Percentiles rank a stretch among this genome's conserved stretches.
Conservation (phyloP, 23 red algal species). For the Pyropia yezoensis region DNA sequence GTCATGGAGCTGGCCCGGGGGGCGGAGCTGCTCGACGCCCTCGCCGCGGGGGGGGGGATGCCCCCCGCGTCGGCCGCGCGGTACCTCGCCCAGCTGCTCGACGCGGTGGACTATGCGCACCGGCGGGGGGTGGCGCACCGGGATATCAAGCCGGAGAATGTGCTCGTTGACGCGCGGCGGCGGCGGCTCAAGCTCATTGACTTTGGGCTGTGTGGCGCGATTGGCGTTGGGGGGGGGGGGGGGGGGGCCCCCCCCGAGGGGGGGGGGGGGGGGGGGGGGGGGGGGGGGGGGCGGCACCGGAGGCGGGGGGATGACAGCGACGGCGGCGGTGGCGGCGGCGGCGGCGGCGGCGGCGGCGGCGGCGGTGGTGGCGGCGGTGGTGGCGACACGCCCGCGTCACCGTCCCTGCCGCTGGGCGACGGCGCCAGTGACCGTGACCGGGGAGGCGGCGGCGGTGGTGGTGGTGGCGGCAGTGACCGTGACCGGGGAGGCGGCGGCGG, state of each 20-base stretch:
- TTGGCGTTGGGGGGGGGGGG: too few relatives aligned
- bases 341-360: background rate
- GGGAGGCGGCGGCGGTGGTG: too few relatives aligned
- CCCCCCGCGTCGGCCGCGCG: conserved; percentile 26
- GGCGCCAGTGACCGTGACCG: too few relatives aligned
- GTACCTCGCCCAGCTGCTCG: conserved; percentile 67
- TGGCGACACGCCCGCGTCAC: background rate
- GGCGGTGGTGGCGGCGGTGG: conserved; percentile 17
- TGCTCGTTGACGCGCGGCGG: conserved; percentile 43
- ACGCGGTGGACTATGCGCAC: conserved; percentile 78
- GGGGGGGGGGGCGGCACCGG: too few relatives aligned
- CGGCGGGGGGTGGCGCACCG: conserved; percentile 65
- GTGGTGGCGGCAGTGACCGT: background rate
- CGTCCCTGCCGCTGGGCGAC: background rate
- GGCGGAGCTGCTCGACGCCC: conserved; percentile 59
- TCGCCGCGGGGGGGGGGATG: conserved; percentile 32
- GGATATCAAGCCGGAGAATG: conserved; percentile 91
- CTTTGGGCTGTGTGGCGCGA: conserved; percentile 37
- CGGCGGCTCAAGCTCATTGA: conserved; percentile 71
- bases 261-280: too few relatives aligned
- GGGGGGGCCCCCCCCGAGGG: too few relatives aligned
- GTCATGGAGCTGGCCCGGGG: conserved; percentile 71
- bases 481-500: too few relatives aligned
- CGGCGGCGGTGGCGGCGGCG: conserved; percentile 13
- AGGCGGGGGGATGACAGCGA: too few relatives aligned